phyloP scores from a whole-genome alignment of 306 rosid genomes.

The Quercus rubra region DNA sequence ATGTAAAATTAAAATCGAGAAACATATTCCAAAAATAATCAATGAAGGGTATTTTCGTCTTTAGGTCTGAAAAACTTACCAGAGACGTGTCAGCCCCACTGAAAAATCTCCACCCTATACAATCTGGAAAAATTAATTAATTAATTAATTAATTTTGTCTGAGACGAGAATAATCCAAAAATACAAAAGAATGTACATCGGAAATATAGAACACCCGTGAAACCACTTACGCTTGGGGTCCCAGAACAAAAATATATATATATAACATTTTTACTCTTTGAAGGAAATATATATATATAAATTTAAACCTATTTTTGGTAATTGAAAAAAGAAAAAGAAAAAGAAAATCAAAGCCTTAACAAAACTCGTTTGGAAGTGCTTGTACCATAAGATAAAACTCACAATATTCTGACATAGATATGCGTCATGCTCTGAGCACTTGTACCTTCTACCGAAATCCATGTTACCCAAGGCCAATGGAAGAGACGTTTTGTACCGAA shows the following conservation, averaged over 20 bases:
- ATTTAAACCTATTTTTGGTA: not conserved
- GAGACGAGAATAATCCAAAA: not conserved
- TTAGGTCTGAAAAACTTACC: constrained; percentile 39
- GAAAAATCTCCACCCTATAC: constrained; percentile 70
- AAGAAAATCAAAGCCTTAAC: not conserved
- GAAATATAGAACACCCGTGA: too few relatives aligned
- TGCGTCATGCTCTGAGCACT: not conserved
- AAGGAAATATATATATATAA: not conserved
- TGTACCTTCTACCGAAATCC: not conserved
- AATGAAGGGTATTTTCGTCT: constrained; percentile 26
- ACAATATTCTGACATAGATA: not conserved
- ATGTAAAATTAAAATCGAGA: too few relatives aligned
- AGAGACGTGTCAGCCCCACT: constrained; percentile 55
- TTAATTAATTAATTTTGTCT: not conserved
- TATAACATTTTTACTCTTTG: too few relatives aligned
- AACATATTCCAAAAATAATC: not conserved
- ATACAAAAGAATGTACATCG: not conserved
- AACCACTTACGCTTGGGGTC: too few relatives aligned
- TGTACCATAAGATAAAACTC: not conserved
- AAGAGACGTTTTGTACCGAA: not conserved
- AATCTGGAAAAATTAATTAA: constrained; percentile 46
- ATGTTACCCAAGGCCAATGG: not conserved
- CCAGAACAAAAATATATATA: not conserved
- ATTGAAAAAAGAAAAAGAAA: not conserved
- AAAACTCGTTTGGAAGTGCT: not conserved